Percentiles rank a stretch among this genome's conserved stretches.
phyloP scores from a whole-genome alignment of 2,329 filamentous ascomycete genomes.

The Teratosphaeria gauchensis region DNA sequence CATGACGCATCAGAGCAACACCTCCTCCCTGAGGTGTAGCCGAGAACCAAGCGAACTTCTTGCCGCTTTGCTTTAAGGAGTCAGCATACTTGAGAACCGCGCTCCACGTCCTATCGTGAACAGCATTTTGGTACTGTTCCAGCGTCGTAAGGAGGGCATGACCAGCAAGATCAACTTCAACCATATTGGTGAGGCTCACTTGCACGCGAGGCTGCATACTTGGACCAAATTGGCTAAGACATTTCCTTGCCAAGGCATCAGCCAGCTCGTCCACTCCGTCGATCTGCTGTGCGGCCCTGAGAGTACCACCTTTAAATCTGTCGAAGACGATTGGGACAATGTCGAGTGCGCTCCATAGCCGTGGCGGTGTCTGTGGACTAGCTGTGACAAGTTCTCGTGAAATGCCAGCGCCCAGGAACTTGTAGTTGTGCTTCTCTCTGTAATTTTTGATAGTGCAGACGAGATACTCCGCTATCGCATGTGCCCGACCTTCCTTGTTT shows the following conservation, averaged over 20 bases:
- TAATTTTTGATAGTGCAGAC: conserved; percentile 50
- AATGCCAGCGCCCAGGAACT: conserved; percentile 66
- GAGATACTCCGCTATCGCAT: conserved; percentile 41
- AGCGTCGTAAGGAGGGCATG: conserved; percentile 50
- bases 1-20: conserved; percentile 73
- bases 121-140: conserved; percentile 52
- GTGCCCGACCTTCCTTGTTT: conserved; percentile 4
- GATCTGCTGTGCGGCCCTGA: conserved; percentile 59
- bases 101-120: conserved; percentile 53
- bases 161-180: conserved; percentile 61
- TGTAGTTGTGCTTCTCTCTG: conserved; percentile 56
- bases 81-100: conserved; percentile 54
- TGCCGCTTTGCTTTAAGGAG: conserved; percentile 52
- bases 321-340: conserved; percentile 60
- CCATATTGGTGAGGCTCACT: conserved; percentile 57
- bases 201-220: conserved; percentile 57
- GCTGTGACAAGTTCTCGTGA: conserved; percentile 49
- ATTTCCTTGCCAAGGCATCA: conserved; percentile 72
- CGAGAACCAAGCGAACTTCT: conserved; percentile 69
- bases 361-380: conserved; percentile 57
- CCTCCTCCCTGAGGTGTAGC: conserved; percentile 74
- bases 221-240: conserved; percentile 66
- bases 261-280: conserved; percentile 57
- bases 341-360: conserved; percentile 67
- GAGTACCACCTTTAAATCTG: conserved; percentile 59